Evolutionary conservation across 208 protist species (phyloP).

Genomic region (Strigomonas culicis): DNA sequence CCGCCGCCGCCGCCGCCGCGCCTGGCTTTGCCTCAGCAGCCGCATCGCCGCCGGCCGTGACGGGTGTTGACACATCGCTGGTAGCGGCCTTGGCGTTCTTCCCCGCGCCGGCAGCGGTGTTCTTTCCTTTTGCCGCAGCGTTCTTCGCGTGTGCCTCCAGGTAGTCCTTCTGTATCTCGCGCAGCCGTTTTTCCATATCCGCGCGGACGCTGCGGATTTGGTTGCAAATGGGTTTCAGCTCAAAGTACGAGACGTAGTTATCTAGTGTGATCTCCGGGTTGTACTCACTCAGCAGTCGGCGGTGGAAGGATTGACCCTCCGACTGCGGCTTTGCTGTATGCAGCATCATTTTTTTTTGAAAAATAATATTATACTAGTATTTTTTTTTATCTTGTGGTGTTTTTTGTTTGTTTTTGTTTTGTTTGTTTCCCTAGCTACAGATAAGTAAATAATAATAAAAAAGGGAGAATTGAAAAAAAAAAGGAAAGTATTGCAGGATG

Average conservation of each 20-base stretch:
- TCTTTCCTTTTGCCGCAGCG: too few species aligned
- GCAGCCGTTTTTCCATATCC: conserved; percentile 25
- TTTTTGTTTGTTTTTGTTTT: background rate
- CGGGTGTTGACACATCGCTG: too few species aligned
- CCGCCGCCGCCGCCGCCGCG: too few species aligned
- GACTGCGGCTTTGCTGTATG: conserved; percentile 59
- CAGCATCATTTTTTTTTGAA: conserved; percentile 34
- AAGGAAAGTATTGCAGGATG: background rate
- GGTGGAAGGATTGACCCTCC: conserved; percentile 76
- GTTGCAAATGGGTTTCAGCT: conserved; percentile 77
- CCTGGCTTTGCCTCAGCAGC: too few species aligned
- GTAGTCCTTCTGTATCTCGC: background rate
- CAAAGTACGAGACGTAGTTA: conserved; percentile 81
- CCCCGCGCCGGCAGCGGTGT: too few species aligned
- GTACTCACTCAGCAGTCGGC: conserved; percentile 81
- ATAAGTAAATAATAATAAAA: background rate
- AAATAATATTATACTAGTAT: background rate
- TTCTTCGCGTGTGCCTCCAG: too few species aligned
- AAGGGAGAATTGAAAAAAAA: background rate
- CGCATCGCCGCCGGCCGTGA: too few species aligned
- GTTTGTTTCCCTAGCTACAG: background rate
- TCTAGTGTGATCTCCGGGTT: conserved; percentile 79
- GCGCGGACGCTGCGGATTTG: conserved; percentile 49
- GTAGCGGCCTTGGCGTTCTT: too few species aligned
- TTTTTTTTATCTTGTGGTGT: background rate